Base-by-base conservation (phyloP, 2,329 filamentous ascomycete species). In the Aureobasidium sp. region DNA sequence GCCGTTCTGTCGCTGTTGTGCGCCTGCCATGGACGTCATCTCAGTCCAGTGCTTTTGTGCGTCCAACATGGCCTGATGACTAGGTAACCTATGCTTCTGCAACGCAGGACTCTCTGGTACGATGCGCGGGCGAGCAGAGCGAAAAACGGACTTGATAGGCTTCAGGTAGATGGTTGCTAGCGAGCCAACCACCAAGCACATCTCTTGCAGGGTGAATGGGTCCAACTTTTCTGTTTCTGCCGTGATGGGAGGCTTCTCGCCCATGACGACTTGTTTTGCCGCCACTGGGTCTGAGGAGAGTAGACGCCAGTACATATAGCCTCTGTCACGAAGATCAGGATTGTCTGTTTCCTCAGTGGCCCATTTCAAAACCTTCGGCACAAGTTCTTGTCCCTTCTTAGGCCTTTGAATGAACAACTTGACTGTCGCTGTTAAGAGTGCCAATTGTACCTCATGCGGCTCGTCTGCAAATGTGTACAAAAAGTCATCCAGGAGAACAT, bases 301-400 rank as follows among this genome's bases (percentile, higher is more conserved):
- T 15, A 99, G 82, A 5, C 94, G 90, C 94, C 94, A 99, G 80
- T 99, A 99, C 92, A 99, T 97, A 79, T 97, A 99, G 0, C 94
- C 94, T 69, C 94, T 83, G 74, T 99, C 94, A 66, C 94, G 87
- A 32, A 99, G 84, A 75, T 99, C 94, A 0, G 94, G 94, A 74
- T 99, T 97, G 72, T 99, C 94, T n/a, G 93, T 97, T 74, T 97
- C 94, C 74, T 97, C 94, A 0, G 94, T 99, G 5, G 94, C 95
- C 93, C 94, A 97, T 76, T 97, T 97, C 56, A 99, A 80, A 2
- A 97, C 93, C 70, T 91, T 91, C 0, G 93, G 94, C 0, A 99
- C 93, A 7, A 99, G 81, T 58, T 95, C 87, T 70, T 96, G 92
- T 29, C 91, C 94, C 72, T 96, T 96, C 17, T 92, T 97, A 0